phyloP scores from a whole-genome alignment of 2,329 filamentous ascomycete genomes.

The Trichophyton equinum region DNA sequence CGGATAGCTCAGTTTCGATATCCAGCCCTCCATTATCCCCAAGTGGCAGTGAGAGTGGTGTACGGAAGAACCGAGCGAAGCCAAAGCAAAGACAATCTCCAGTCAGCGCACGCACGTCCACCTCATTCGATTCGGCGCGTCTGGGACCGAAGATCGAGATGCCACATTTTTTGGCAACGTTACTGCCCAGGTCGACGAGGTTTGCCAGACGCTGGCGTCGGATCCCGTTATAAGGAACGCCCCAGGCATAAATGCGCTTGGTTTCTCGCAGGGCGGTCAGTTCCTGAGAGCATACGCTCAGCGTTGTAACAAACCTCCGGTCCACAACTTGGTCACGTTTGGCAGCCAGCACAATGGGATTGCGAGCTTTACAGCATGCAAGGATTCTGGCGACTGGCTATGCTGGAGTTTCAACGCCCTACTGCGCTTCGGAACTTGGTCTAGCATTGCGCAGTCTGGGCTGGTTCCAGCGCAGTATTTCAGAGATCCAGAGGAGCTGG shows the following conservation, averaged over 20 bases:
- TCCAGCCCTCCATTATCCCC: background rate
- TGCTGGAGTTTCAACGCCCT: slow-evolving; percentile 71
- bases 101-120: slow-evolving; percentile 35
- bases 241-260: slow-evolving; percentile 75
- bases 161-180: slow-evolving; percentile 89
- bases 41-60: background rate
- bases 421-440: slow-evolving; percentile 71
- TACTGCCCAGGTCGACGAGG: slow-evolving; percentile 59
- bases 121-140: slow-evolving; percentile 58
- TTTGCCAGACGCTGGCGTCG: slow-evolving; percentile 63
- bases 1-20: background rate
- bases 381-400: slow-evolving; percentile 53
- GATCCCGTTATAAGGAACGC: slow-evolving; percentile 72
- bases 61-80: background rate
- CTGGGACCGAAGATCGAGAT: slow-evolving; percentile 56
- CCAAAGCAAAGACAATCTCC: background rate
- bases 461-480: slow-evolving; percentile 94
- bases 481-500: slow-evolving; percentile 56
- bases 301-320: slow-evolving; percentile 64
- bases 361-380: slow-evolving; percentile 64
- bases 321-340: slow-evolving; percentile 73
- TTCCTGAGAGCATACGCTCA: slow-evolving; percentile 88
- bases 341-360: slow-evolving; percentile 92
- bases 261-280: slow-evolving; percentile 91
- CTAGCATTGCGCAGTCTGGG: slow-evolving; percentile 58